Evolutionary conservation across 352 stramenopile genomes (phyloP).

Genomic region (Globisporangium recalcitrans): DNA sequence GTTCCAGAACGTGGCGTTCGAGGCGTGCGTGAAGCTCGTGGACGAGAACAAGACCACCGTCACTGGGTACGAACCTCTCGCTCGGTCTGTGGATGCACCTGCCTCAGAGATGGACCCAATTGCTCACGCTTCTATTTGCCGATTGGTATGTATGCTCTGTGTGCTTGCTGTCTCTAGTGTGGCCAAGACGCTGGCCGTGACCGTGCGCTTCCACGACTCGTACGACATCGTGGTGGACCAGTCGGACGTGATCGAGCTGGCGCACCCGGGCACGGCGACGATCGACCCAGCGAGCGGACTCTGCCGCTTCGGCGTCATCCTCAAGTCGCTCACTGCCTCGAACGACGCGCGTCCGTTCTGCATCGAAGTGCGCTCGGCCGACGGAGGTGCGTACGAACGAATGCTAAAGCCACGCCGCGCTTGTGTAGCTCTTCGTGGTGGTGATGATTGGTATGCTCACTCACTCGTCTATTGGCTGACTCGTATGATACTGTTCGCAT

Average conservation of each 20-base stretch:
- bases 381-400: constrained; percentile 17
- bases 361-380: constrained; percentile 48
- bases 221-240: constrained; percentile 69
- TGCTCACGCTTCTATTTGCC: neutral
- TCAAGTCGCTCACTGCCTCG: constrained; percentile 49
- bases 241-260: constrained; percentile 30
- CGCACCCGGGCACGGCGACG: constrained; percentile 9
- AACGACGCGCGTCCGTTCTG: constrained; percentile 64
- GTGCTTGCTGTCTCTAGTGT: constrained; percentile 16
- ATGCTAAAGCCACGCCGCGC: neutral
- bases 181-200: constrained; percentile 44
- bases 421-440: neutral
- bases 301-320: constrained; percentile 37
- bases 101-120: neutral
- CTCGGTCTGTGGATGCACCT: neutral
- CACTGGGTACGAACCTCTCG: constrained; percentile 31
- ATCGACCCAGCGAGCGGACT: constrained; percentile 38
- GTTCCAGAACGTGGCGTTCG: constrained; percentile 58
- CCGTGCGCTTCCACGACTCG: constrained; percentile 67
- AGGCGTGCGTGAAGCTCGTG: constrained; percentile 54
- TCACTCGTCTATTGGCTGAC: neutral
- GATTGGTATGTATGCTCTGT: neutral
- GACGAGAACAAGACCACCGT: constrained; percentile 53
- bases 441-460: too few species aligned
- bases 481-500: neutral